phyloP scores from a whole-genome alignment of 2,329 filamentous ascomycete genomes.

The Pseudogymnoascus sp. region DNA sequence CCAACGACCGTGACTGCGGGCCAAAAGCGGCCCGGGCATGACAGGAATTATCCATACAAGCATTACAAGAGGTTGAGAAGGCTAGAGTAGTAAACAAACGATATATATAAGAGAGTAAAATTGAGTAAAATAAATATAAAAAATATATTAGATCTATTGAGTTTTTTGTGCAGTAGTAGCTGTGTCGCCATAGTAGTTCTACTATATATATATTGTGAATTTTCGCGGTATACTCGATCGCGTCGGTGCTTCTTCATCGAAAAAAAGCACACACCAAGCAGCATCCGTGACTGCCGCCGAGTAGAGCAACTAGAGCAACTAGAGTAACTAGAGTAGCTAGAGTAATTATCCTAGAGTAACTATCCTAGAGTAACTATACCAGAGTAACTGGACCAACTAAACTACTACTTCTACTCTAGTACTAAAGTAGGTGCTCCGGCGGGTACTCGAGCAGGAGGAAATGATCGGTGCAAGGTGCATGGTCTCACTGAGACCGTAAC shows the following conservation, averaged over 20 bases:
- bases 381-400: neutral
- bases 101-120: neutral
- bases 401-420: neutral
- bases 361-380: neutral
- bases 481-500: conserved; percentile 1
- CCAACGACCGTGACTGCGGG: neutral
- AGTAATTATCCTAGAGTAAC: neutral
- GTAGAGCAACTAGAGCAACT: neutral
- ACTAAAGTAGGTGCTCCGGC: neutral
- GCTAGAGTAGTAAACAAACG: neutral
- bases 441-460: neutral
- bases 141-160: neutral
- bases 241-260: neutral
- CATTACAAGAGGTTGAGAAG: neutral
- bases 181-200: neutral
- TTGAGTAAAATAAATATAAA: neutral
- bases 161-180: neutral
- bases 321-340: neutral
- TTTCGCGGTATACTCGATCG: neutral
- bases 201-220: neutral
- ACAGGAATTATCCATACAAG: neutral
- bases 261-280: neutral
- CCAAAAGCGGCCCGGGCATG: neutral
- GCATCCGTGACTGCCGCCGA: neutral
- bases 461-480: conserved; percentile 7